Base-by-base conservation (phyloP, 2,329 filamentous ascomycete species). In the Aureobasidium subglaciale region DNA sequence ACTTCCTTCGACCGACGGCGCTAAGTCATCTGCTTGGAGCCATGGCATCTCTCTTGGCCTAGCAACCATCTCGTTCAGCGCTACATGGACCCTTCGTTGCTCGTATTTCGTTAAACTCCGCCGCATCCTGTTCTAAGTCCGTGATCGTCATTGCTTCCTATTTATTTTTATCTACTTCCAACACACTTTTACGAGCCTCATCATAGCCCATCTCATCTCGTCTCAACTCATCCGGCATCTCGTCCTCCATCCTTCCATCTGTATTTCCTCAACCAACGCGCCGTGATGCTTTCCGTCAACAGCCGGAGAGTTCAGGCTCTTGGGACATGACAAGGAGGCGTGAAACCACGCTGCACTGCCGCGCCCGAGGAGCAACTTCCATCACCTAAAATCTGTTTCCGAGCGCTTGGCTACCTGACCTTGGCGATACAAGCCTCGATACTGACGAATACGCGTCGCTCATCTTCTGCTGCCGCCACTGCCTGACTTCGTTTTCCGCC, bases 41-140 rank as follows among this genome's bases (percentile, higher is more conserved):
- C 46, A 50, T 50, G 46, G 46, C 46, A 43, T 29, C 18, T 34
- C 25, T 20, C 46, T 50, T 50, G 46, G 46, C 46, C 46, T 50
- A 35, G 43, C 43, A 48, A 48, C 43, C 43, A 48, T 22, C 43
- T 15, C 7, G 11, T 24, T 22, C 34, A 16, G 6, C 34, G 4
- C 34, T 37, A 13, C 15, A n/a, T 30, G 25, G 43, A 34, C 30
- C 30, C 30, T 48, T 22, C n/a, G n/a, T n/a, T n/a, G n/a, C 32
- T 15, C 32, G 32, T 35, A 20, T 48, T 18, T 27, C 37, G 37
- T 22, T 13, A 48, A 35, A 48, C 20, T 35, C 43, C 43, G 43
- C 29, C 43, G 43, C 35, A 35, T 48, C 25, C 13, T 1, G 7
- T 4, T 13, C 18, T 27, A 50, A 50, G 9, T 50, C 46, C 46